Evolutionary conservation across 2,329 filamentous ascomycete genomes (phyloP), one percentile per base, ranked within the genome.

Genomic region (Parastagonospora avenae): DNA sequence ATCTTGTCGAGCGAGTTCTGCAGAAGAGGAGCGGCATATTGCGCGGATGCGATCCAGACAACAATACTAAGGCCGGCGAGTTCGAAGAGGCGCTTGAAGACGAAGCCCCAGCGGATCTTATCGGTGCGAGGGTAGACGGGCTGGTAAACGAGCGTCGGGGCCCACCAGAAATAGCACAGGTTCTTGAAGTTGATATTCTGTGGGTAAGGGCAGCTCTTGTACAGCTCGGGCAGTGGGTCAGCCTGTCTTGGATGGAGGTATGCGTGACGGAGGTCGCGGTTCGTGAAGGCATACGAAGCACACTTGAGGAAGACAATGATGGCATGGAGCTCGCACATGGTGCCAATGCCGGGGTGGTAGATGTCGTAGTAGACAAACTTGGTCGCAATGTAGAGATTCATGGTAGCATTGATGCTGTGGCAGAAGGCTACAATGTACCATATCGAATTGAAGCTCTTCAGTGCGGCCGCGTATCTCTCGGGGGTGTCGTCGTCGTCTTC

Each of bases 271-370:
- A 99, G 84, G 71, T 99, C 94, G 58, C 94, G 87, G 74, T 99
- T 99, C 24, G 94, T 97, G 66, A 97, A 90, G 19, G 93, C 94
- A 70, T 97, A 99, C 0, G 92, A 97, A 58, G 91, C 90, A 29
- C 90, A 92, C 79, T 99, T 99, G 66, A 99, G 83, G 88, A 92
- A 97, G 43, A 97, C 92, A 48, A 97, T 90, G 65, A 97, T 87
- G 57, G 92, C 92, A 71, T 99, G 94, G 54, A 96, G 77, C 74
- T 97, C 90, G 57, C 90, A 92, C 42, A 96, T 78, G 0, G 92
- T 96, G 36, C 94, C 94, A 62, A 99, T 95, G 14, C 96, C 83
- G 0, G 94, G 94, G 74, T 99, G 94, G 74, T 96, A 85, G 60
- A 99, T 90, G 72, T 90, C 83, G 74, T 88, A 93, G 78, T 96